A percentile compares a stretch with the other conserved stretches of the same genome.
These are phyloP conservation scores for Suhomyces chickasaworum DNA, from an alignment of 1,139 yeast species.

Conservation along the genomic window DNA sequence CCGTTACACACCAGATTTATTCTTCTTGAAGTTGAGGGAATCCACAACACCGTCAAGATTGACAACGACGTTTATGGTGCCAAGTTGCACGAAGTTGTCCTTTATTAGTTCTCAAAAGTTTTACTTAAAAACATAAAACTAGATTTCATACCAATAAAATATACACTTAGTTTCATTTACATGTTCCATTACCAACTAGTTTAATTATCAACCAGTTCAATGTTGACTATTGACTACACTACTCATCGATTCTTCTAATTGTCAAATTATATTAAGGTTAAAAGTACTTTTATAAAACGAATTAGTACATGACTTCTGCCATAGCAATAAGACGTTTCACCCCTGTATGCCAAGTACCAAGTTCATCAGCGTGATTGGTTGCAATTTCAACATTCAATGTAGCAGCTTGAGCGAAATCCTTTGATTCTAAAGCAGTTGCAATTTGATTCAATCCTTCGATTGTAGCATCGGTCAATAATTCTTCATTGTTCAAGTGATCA, in stretches of 20 bases:
- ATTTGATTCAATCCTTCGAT: constrained; percentile 55
- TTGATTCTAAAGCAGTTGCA: constrained; percentile 50
- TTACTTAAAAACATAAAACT: neutral
- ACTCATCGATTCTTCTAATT: neutral
- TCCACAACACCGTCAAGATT: constrained; percentile 38
- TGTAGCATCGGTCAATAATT: constrained; percentile 60
- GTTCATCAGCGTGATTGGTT: constrained; percentile 68
- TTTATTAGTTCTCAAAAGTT: constrained; percentile 23
- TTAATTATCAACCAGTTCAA: no score
- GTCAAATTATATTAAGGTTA: neutral
- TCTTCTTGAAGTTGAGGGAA: constrained; percentile 53
- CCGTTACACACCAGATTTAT: constrained; percentile 40
- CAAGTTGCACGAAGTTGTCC: constrained; percentile 55
- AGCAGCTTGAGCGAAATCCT: constrained; percentile 64
- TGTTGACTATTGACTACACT: no score
- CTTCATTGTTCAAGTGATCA: constrained; percentile 79
- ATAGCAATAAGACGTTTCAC: constrained; percentile 84
- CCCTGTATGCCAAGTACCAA: constrained; percentile 94
- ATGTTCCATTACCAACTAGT: neutral
- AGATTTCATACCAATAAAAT: neutral
- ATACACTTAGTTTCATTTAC: neutral
- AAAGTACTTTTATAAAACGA: neutral
- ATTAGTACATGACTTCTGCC: constrained; percentile 50
- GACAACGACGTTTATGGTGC: constrained; percentile 51
- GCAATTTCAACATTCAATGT: constrained; percentile 60